Base-by-base conservation (phyloP, 2,329 filamentous ascomycete genomes). In the Leptographium galeiforme region DNA sequence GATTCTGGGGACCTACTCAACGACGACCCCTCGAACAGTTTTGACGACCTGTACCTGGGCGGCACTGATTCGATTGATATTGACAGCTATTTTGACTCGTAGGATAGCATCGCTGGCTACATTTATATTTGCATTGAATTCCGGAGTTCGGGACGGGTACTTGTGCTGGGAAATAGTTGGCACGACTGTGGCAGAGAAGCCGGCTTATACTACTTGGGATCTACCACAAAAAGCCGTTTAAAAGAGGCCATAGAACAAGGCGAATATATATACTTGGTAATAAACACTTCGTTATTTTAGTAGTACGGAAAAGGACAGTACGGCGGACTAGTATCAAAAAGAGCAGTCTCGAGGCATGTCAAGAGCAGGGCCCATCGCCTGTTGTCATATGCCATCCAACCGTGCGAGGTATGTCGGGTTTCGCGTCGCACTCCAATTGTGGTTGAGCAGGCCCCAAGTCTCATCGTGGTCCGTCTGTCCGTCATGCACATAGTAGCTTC, bases 401-500 rank as follows among this genome's bases (percentile, higher is more conserved):
- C 65, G 63, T 13, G 53, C 61, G 41, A 63, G 62, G 54, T 72
- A 69, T 25, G 59, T 60, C 4, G 61, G 58, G 41, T 70, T 72
- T 53, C 69, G 63, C 68, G 67, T 69, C 41, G 56, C 66, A 8
- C 56, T 62, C 70, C 69, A 72, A 47, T 66, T 63, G 48, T 65
- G 61, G 48, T 62, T 59, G 54, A 67, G 52, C 57, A 66, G 25
- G 1, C 76, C 78, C 69, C 70, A 81, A 0, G 66, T 66, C 67
- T 81, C 77, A 34, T 81, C 74, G 44, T 67, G 67, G 57, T 79
- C 73, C 16, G 75, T 63, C 10, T 60, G 63, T 33, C 72, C 71
- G 53, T 74, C 67, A n/a, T 77, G 68, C 12, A 79, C 68, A 57
- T 81, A 81, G 58, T 81, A 82, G 55, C 73, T 76, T 13, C 78